Base-by-base conservation (phyloP, 1,284 basidiomycete species). In the Gastroboletus turbinatus region DNA sequence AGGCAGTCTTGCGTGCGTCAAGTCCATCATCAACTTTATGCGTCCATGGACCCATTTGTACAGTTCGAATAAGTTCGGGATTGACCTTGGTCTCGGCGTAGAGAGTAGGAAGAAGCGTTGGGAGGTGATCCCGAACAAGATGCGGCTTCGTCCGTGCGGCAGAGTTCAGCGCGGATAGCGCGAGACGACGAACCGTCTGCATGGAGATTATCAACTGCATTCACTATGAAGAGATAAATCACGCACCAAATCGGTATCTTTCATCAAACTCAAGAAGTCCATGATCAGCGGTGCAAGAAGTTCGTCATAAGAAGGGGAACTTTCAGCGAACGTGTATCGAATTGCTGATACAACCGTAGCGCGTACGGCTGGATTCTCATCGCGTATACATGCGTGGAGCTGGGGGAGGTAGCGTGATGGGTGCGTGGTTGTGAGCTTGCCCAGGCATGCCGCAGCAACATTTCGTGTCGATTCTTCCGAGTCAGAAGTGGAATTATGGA, bases 41-140 rank as follows among this genome's bases (percentile, higher is more conserved):
- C 52, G 91, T 95, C 89, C 95, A 99, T 1, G 97, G 97, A 16
- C 97, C 97, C 97, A 99, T 98, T 68, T 93, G 88, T 9, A 99
- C 95, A 7, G 90, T 92, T 32, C 93, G 85, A 65, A 98, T 89
- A 53, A 98, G 84, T 36, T 90, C 86, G 16, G 84, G 81, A 64
- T 94, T 92, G 66, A 95, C 75, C 33, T 82, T 73, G 0, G 94
- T 96, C 75, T 96, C 93, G 47, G 82, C 79, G 75, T 98, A 98
- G 19, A 99, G 78, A 56, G 82, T 82, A 0, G 95, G 94, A 45
- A 98, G 78, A 2, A 99, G 79, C 0, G 80, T 72, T 1, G 78
- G 70, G 21, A 99, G 79, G 65, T 96, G 91, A 29, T 97, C 93
- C 33, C 89, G 82, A 63, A 99, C 85, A 42, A 99, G 82, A 67